Evolutionary conservation across 257 asterid species (phyloP).

Genomic region (Lycium barbarum): DNA sequence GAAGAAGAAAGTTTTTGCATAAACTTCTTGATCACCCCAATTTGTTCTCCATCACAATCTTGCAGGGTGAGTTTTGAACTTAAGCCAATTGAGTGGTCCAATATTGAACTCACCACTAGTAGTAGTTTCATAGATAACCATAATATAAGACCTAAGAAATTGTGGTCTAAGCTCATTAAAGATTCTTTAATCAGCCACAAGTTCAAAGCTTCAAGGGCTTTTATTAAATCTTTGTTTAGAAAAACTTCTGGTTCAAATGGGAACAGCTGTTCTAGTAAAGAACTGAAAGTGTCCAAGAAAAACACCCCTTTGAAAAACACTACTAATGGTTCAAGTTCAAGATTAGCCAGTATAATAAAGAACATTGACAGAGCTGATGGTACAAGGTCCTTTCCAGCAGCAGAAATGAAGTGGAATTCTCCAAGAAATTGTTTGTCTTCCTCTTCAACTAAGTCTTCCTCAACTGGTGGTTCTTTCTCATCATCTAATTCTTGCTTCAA

Average conservation of each 20-base stretch:
- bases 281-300: not conserved
- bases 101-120: slow-evolving; percentile 29
- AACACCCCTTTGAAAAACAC: not conserved
- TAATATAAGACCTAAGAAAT: slow-evolving; percentile 32
- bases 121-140: slow-evolving; percentile 37
- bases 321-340: slow-evolving; percentile 31
- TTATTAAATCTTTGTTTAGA: slow-evolving; percentile 27
- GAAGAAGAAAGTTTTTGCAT: slow-evolving; percentile 32
- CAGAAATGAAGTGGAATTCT: slow-evolving; percentile 46
- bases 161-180: slow-evolving; percentile 38
- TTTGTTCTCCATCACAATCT: slow-evolving; percentile 47
- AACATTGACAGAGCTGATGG: slow-evolving; percentile 28
- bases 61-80: slow-evolving; percentile 54
- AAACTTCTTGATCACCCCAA: slow-evolving; percentile 28
- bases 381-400: slow-evolving; percentile 59
- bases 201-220: slow-evolving; percentile 31
- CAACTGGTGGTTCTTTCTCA: slow-evolving; percentile 45
- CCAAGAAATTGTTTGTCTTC: slow-evolving; percentile 41
- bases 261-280: too few relatives aligned
- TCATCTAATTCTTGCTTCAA: slow-evolving; percentile 46
- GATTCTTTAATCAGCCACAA: slow-evolving; percentile 18
- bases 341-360: slow-evolving; percentile 41
- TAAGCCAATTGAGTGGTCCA: slow-evolving; percentile 58
- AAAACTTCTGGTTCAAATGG: slow-evolving; percentile 21
- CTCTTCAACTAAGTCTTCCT: slow-evolving; percentile 40